Evolutionary conservation across 2,329 filamentous ascomycete species (phyloP), one percentile per base, ranked within the genome.

Genomic region (Colletotrichum truncatum): DNA sequence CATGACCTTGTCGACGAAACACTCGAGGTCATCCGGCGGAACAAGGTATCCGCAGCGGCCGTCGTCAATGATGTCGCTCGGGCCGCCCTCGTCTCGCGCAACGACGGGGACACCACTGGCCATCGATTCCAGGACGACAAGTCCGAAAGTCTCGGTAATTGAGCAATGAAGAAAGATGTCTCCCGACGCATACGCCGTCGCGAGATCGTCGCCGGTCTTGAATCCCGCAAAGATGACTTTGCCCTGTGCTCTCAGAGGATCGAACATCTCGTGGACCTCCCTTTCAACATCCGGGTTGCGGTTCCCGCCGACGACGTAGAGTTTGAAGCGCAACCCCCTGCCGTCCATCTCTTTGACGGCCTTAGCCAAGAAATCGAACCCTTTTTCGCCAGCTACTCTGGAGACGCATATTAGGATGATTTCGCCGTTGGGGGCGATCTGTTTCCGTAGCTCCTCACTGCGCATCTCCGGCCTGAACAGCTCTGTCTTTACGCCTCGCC

Each of bases 141-240:
- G 79, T 1, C 90, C 90, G 74, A 92, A 92, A 0, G 90, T 92
- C 75, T 92, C 90, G 1, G 89, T 92, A 62, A 92, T 80, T 21
- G 88, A 92, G 76, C 89, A 91, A 76, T 92, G 89, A 12, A 92
- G 76, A 72, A 92, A 92, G n/a, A 92, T 69, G 71, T 92, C 89
- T 1, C 86, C 89, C 4, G 86, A 87, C 2, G 90, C 89, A 69
- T 91, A 93, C 9, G 87, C 85, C n/a, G 82, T 79, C n/a, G 89
- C 89, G 8, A 92, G 81, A 3, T 83, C 82, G 52, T 83, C 82
- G 10, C 89, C 89, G 1, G 85, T 82, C 68, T 87, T 82, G 77
- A 91, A 89, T 1, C 90, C 89, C 0, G 89, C 86, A 73, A 92
- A 92, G n/a, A 87, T 71, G 36, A 91, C 88, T 53, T 84, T 85